Evolutionary conservation across 441 rosid species (phyloP).

Genomic region (Erysimum cheiri): DNA sequence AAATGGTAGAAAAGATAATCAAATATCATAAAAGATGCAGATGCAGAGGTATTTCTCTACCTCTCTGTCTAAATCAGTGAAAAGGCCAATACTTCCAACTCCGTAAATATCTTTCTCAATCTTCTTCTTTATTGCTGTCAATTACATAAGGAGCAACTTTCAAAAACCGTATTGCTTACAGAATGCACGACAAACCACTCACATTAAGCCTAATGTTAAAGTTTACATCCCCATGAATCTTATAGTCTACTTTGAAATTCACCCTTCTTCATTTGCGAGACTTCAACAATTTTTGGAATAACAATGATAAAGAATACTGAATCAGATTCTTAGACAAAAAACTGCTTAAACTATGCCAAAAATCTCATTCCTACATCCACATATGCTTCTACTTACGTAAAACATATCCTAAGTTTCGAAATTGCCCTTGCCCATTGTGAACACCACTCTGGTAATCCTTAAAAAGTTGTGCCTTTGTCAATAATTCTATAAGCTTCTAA

Average conservation of each 20-base stretch:
- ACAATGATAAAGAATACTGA: background rate
- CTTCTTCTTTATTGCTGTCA: slow-evolving; percentile 77
- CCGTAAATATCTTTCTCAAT: slow-evolving; percentile 81
- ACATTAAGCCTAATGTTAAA: slow-evolving; percentile 25
- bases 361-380: background rate
- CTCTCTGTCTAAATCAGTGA: slow-evolving; percentile 67
- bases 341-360: background rate
- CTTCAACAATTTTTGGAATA: slow-evolving; percentile 7
- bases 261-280: slow-evolving; percentile 5
- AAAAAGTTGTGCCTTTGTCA: slow-evolving; percentile 6
- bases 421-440: background rate
- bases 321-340: background rate
- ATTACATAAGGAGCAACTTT: slow-evolving; percentile 25
- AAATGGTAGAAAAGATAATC: slow-evolving; percentile 7
- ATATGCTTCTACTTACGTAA: background rate
- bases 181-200: background rate
- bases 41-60: slow-evolving; percentile 43
- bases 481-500: background rate
- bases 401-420: slow-evolving; percentile 8
- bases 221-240: background rate
- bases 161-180: slow-evolving; percentile 31
- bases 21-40: slow-evolving; percentile 15
- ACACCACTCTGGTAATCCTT: slow-evolving; percentile 3
- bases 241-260: background rate
- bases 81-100: slow-evolving; percentile 74